Conservation (phyloP, 352 stramenopile species). For the Pythium guiyangense region DNA sequence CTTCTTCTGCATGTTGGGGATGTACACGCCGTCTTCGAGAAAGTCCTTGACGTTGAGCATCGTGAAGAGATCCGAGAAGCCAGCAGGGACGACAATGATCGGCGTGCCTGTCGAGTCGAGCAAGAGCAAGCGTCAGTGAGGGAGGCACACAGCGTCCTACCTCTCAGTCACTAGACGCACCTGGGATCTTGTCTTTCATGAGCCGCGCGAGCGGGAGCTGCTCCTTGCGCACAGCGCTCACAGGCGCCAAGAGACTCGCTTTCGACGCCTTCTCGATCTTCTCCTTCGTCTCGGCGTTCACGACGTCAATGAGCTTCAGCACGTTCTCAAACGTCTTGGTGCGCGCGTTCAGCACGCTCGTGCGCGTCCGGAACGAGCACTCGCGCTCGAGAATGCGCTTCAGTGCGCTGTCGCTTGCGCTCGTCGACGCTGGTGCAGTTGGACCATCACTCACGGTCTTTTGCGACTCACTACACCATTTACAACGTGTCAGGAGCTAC, state of each 20-base stretch:
- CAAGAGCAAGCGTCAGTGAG: no score
- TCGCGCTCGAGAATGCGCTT: conserved; percentile 70
- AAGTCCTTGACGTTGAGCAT: conserved; percentile 90
- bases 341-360: conserved; percentile 66
- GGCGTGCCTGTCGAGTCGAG: conserved; percentile 42
- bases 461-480: conserved; percentile 26
- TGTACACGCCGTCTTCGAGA: conserved; percentile 75
- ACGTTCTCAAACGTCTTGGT: conserved; percentile 85
- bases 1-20: conserved; percentile 86
- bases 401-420: conserved; percentile 35
- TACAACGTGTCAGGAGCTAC: no score
- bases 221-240: conserved; percentile 43
- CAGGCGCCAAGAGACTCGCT: conserved; percentile 38
- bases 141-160: no score
- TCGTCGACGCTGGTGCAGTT: no score
- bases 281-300: conserved; percentile 84
- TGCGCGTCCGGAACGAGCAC: conserved; percentile 57
- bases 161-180: no score
- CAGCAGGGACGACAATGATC: conserved; percentile 90
- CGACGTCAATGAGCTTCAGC: conserved; percentile 69
- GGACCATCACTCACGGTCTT: conserved; percentile 20
- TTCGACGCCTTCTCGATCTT: conserved; percentile 86
- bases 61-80: conserved; percentile 84
- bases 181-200: conserved; percentile 76
- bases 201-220: conserved; percentile 57